A percentile compares a stretch with the other conserved stretches of the same genome.
Evolutionary conservation across 805 yeast genomes (phyloP).

Genomic region (Candida coleopterorum): DNA sequence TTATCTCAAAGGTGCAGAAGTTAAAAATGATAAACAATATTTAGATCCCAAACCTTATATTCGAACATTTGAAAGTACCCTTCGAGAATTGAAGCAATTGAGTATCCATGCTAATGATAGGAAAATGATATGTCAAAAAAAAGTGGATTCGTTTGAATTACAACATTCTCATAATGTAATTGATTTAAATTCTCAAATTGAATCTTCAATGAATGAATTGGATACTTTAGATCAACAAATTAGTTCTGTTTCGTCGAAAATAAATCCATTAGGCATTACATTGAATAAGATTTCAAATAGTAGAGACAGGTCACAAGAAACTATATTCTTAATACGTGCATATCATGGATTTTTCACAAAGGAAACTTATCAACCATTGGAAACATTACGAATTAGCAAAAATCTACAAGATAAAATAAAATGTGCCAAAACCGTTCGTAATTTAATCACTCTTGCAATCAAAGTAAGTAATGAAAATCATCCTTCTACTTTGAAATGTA

Average conservation of each 20-base stretch:
- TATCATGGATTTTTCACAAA: constrained; percentile 72
- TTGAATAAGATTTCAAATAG: constrained; percentile 64
- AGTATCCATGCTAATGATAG: constrained; percentile 49
- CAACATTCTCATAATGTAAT: constrained; percentile 66
- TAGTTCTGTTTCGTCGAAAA: constrained; percentile 50
- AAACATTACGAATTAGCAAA: constrained; percentile 48
- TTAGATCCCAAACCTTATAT: constrained; percentile 93
- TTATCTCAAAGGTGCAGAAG: constrained; percentile 45
- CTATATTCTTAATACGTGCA: constrained; percentile 68
- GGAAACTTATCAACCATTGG: constrained; percentile 52
- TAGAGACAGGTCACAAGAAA: constrained; percentile 66
- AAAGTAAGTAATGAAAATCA: constrained; percentile 57
- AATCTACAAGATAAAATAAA: constrained; percentile 48
- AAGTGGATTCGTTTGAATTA: constrained; percentile 57
- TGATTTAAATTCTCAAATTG: constrained; percentile 45
- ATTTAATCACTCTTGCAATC: constrained; percentile 57
- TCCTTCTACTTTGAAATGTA: constrained; percentile 37
- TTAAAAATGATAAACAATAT: constrained; percentile 43
- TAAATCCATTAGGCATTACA: constrained; percentile 67
- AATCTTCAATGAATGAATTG: constrained; percentile 44
- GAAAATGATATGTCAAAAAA: constrained; percentile 48
- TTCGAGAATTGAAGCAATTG: constrained; percentile 63
- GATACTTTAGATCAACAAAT: constrained; percentile 48
- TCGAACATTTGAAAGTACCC: constrained; percentile 83
- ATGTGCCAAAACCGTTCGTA: constrained; percentile 67